Conservation (phyloP, 2,329 filamentous ascomycete genomes). For the Aureobasidium sp. region DNA sequence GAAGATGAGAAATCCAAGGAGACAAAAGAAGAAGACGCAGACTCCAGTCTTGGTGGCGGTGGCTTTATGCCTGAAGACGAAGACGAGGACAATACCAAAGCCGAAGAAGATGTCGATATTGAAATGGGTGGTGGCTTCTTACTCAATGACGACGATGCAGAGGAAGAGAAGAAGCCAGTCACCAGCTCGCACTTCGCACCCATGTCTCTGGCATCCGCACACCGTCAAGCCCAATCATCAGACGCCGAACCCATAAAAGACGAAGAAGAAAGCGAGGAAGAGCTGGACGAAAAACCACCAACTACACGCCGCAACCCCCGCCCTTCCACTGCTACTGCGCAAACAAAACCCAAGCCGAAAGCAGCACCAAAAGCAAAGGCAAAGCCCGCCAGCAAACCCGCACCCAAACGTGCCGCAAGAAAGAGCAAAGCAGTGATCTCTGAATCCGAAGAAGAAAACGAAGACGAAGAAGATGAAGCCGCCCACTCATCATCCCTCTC, state of each 20-base stretch:
- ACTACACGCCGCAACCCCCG: neutral
- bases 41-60: slow-evolving; percentile 28
- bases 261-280: slow-evolving; percentile 15
- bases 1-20: slow-evolving; percentile 28
- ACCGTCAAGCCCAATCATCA: slow-evolving; percentile 10
- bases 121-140: slow-evolving; percentile 16
- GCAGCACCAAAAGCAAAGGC: slow-evolving; percentile 2
- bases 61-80: slow-evolving; percentile 32
- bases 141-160: slow-evolving; percentile 24
- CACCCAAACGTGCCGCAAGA: neutral
- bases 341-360: slow-evolving; percentile 8
- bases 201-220: slow-evolving; percentile 31
- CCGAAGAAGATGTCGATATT: neutral
- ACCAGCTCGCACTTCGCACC: slow-evolving; percentile 24
- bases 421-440: neutral
- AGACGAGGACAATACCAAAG: slow-evolving; percentile 29
- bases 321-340: neutral
- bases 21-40: slow-evolving; percentile 20
- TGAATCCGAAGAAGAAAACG: slow-evolving; percentile 3
- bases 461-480: slow-evolving; percentile 3
- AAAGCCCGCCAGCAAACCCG: slow-evolving; percentile 8
- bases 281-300: slow-evolving; percentile 6
- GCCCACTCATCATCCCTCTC: neutral
- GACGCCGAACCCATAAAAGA: slow-evolving; percentile 13
- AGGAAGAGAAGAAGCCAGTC: slow-evolving; percentile 21